Conservation (phyloP, 192 early-diverging fungal species). For the Coemansia sp. region DNA sequence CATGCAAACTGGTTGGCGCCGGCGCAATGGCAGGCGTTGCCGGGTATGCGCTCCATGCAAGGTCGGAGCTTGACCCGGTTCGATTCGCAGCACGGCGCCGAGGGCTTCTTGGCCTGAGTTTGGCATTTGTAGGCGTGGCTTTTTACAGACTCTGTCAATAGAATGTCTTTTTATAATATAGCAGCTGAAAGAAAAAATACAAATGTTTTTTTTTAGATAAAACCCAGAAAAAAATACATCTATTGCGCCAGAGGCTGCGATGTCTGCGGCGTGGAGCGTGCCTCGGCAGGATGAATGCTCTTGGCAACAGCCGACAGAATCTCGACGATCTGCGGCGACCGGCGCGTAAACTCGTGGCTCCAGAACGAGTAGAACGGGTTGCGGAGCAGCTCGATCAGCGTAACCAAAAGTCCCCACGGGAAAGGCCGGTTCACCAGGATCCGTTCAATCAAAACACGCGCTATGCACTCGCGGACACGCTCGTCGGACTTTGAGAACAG, state of each 20-base stretch:
- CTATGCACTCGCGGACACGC: constrained; percentile 91
- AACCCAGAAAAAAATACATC: background rate
- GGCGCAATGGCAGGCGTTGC: constrained; percentile 38
- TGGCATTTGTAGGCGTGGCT: constrained; percentile 16
- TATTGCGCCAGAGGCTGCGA: constrained; percentile 20
- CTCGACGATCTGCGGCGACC: constrained; percentile 55
- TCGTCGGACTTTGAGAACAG: constrained; percentile 76
- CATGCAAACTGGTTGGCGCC: constrained; percentile 42
- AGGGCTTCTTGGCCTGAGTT: constrained; percentile 40
- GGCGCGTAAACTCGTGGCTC: constrained; percentile 62
- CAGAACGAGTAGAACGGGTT: constrained; percentile 83
- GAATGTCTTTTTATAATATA: background rate
- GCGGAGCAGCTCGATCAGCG: constrained; percentile 96
- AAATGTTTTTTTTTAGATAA: background rate
- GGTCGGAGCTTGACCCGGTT: constrained; percentile 26
- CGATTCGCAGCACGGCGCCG: constrained; percentile 27
- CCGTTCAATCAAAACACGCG: constrained; percentile 90
- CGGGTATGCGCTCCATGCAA: constrained; percentile 24
- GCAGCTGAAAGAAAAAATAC: background rate
- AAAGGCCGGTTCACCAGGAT: constrained; percentile 95
- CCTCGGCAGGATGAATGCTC: constrained; percentile 42
- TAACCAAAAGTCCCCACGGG: constrained; percentile 96
- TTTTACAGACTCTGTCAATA: constrained; percentile 8
- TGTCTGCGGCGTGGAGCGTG: constrained; percentile 19
- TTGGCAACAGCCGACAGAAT: constrained; percentile 56